phyloP scores from a whole-genome alignment of 2,329 filamentous ascomycete genomes.

The Aspergillus arachidicola region DNA sequence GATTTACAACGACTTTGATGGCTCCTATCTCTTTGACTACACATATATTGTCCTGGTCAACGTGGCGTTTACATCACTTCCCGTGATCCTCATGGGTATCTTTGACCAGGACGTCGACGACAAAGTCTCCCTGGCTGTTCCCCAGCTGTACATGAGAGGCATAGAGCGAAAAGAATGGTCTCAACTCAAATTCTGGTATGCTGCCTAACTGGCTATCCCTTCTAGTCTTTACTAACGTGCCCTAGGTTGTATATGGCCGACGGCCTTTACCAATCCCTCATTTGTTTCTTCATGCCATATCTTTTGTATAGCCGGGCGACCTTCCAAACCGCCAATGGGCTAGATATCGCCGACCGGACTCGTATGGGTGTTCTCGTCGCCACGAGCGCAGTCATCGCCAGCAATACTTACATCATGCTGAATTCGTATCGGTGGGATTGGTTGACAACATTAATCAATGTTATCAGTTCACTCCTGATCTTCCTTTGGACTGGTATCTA shows the following conservation, averaged over 20 bases:
- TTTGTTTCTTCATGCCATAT: slow-evolving; percentile 92
- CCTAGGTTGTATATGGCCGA: slow-evolving; percentile 88
- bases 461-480: slow-evolving; percentile 80
- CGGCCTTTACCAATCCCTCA: slow-evolving; percentile 89
- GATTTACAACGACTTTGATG: slow-evolving; percentile 93
- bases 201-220: slow-evolving; percentile 16
- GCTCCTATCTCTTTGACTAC: slow-evolving; percentile 96
- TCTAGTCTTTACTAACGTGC: slow-evolving; percentile 30
- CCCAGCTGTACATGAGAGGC: slow-evolving; percentile 90
- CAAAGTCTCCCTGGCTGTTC: slow-evolving; percentile 88
- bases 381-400: slow-evolving; percentile 79
- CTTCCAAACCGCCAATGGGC: slow-evolving; percentile 70
- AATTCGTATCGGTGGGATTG: slow-evolving; percentile 99
- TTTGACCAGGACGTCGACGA: slow-evolving; percentile 97
- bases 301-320: slow-evolving; percentile 71
- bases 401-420: slow-evolving; percentile 92
- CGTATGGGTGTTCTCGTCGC: slow-evolving; percentile 87
- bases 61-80: slow-evolving; percentile 91
- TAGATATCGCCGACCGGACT: slow-evolving; percentile 75
- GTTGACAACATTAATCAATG: slow-evolving; percentile 82
- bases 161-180: slow-evolving; percentile 98
- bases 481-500: slow-evolving; percentile 97
- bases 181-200: slow-evolving; percentile 91
- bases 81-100: slow-evolving; percentile 93
- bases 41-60: slow-evolving; percentile 98